Percentiles rank a stretch among this genome's conserved stretches.
These are phyloP conservation scores for Apostasia ramifera DNA, from an alignment of 106 monocot genomes.

Conservation along the genomic window DNA sequence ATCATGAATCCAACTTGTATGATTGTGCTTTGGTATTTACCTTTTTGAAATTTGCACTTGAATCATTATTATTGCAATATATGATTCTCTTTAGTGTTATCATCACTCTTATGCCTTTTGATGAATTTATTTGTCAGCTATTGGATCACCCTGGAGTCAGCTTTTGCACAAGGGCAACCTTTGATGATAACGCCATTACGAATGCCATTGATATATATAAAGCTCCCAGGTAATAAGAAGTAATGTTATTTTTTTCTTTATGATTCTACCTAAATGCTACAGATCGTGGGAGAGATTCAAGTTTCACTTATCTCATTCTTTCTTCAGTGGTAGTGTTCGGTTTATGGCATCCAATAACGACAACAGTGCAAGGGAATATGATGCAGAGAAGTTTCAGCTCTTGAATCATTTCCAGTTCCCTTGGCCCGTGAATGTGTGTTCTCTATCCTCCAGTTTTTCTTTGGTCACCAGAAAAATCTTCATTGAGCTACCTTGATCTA, in stretches of 20 bases:
- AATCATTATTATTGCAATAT: not conserved
- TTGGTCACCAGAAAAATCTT: not conserved
- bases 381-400: slow-evolving; percentile 58
- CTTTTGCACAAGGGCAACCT: slow-evolving; percentile 54
- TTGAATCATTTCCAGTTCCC: slow-evolving; percentile 62
- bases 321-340: slow-evolving; percentile 38
- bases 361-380: slow-evolving; percentile 45
- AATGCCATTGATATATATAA: slow-evolving; percentile 73
- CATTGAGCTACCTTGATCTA: not conserved
- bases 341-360: slow-evolving; percentile 74
- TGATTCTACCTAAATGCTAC: not conserved
- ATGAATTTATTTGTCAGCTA: slow-evolving; percentile 15
- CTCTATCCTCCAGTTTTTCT: not conserved
- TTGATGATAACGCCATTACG: slow-evolving; percentile 62
- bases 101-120: not conserved
- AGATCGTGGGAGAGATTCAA: not conserved
- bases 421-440: slow-evolving; percentile 76
- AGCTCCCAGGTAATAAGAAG: slow-evolving; percentile 22
- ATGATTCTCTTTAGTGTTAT: not conserved
- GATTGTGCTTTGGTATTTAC: no score
- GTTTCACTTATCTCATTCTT: not conserved
- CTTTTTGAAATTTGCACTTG: not conserved
- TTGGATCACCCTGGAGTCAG: slow-evolving; percentile 42
- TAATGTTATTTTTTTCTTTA: not conserved
- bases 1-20: no score